Percentiles rank a stretch among this genome's conserved stretches.
Evolutionary conservation across 106 monocot genomes (phyloP).

Genomic region (Acorus calamus): DNA sequence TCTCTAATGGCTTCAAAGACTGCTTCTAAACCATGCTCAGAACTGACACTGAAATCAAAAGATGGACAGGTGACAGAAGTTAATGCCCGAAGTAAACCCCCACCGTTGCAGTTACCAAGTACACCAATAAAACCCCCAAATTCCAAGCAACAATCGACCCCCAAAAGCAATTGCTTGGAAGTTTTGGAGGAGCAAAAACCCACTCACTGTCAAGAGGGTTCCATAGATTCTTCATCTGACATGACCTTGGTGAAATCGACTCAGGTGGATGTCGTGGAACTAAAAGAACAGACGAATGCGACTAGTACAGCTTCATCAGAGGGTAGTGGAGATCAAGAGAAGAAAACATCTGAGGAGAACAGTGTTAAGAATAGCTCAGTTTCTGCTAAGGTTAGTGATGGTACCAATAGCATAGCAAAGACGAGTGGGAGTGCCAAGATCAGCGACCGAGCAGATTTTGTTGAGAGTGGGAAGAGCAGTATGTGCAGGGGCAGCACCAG

Average conservation of each 20-base stretch:
- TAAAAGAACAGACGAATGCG: neutral
- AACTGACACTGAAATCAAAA: conserved; percentile 1
- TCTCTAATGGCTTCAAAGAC: conserved; percentile 28
- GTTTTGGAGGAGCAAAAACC: neutral
- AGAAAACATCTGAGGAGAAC: conserved; percentile 13
- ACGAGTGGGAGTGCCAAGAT: conserved; percentile 16
- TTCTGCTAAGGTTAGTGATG: conserved; percentile 22
- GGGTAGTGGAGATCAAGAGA: conserved; percentile 18
- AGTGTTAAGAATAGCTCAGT: conserved; percentile 16
- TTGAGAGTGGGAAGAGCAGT: conserved; percentile 13
- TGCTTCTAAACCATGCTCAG: neutral
- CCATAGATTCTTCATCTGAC: conserved; percentile 1
- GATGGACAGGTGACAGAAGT: conserved; percentile 8
- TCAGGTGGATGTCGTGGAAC: conserved; percentile 1
- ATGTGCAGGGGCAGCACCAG: conserved; percentile 19
- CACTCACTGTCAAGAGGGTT: neutral
- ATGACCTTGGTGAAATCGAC: neutral
- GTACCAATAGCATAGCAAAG: conserved; percentile 10
- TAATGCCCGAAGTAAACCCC: conserved; percentile 1
- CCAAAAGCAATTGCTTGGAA: neutral
- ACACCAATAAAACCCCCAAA: conserved; percentile 2
- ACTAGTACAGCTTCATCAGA: neutral
- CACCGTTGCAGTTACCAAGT: conserved; percentile 4
- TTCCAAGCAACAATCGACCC: neutral
- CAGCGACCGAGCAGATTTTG: conserved; percentile 8